Evolutionary conservation across 225 moss, liverwort and hornwort species (phyloP).

Genomic region (Pseudoscleropodium purum): DNA sequence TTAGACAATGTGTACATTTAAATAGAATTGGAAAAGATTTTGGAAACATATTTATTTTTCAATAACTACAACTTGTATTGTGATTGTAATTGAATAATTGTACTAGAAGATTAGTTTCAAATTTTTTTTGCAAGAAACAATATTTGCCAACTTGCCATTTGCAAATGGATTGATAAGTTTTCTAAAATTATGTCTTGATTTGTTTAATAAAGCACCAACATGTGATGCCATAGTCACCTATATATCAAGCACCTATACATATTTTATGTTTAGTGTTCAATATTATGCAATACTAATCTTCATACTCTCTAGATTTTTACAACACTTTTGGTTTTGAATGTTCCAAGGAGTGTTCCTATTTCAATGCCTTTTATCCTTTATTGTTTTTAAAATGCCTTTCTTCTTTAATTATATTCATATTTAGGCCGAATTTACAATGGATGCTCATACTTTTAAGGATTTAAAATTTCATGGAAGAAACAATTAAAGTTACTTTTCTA

Average conservation of each 20-base stretch:
- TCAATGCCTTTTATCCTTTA: background rate
- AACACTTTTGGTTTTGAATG: background rate
- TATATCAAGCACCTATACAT: background rate
- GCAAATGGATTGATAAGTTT: background rate
- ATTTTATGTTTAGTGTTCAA: too few species aligned
- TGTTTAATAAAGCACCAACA: background rate
- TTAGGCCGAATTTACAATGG: background rate
- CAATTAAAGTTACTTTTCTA: background rate
- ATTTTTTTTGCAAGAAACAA: too few species aligned
- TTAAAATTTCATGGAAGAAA: background rate
- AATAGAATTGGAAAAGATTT: background rate
- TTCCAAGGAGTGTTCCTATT: fast-evolving
- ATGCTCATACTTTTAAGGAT: fast-evolving
- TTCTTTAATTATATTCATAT: background rate
- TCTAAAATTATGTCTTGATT: background rate
- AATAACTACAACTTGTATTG: background rate
- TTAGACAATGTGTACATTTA: background rate
- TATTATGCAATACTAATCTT: too few species aligned
- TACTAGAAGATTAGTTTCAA: background rate
- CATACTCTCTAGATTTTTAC: too few species aligned
- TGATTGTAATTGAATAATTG: background rate
- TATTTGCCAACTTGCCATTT: background rate
- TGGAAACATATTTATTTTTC: background rate
- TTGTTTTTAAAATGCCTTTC: background rate
- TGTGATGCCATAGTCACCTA: fast-evolving